These are phyloP conservation scores for Aeschynomene evenia DNA, from an alignment of 306 rosid species.

Conservation along the genomic window DNA sequence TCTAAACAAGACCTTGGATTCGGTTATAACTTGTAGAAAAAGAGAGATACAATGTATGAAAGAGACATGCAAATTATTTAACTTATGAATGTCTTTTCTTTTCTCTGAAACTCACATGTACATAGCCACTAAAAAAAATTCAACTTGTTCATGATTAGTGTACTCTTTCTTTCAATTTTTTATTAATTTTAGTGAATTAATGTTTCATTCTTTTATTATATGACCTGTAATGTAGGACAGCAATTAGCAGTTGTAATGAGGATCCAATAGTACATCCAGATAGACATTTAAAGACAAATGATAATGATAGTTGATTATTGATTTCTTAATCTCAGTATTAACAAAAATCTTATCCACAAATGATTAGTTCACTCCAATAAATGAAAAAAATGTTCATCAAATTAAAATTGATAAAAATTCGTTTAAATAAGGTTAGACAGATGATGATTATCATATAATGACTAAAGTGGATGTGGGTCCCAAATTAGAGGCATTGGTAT, in stretches of 20 bases:
- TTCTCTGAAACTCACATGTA: background rate
- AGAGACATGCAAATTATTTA: background rate
- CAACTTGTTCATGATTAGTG: background rate
- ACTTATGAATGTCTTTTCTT: background rate
- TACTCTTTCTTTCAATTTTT: background rate
- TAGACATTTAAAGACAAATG: background rate
- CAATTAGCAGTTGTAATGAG: conserved; percentile 8
- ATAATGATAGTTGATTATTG: too few species aligned
- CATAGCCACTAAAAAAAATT: background rate
- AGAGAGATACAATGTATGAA: background rate
- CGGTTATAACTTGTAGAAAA: background rate
- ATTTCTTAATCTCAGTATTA: too few species aligned
- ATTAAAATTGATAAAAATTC: too few species aligned
- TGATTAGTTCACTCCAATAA: too few species aligned
- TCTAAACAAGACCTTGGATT: background rate
- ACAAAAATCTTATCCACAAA: too few species aligned
- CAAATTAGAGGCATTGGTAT: background rate
- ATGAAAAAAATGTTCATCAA: too few species aligned
- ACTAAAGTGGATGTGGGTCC: conserved; percentile 27
- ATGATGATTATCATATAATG: background rate
- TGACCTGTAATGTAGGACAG: conserved; percentile 10
- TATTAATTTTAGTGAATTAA: background rate
- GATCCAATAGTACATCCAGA: background rate
- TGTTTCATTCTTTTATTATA: background rate
- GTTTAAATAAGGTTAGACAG: too few species aligned